These are phyloP conservation scores for Glycine latifolia DNA, from an alignment of 306 rosid genomes.

Conservation along the genomic window DNA sequence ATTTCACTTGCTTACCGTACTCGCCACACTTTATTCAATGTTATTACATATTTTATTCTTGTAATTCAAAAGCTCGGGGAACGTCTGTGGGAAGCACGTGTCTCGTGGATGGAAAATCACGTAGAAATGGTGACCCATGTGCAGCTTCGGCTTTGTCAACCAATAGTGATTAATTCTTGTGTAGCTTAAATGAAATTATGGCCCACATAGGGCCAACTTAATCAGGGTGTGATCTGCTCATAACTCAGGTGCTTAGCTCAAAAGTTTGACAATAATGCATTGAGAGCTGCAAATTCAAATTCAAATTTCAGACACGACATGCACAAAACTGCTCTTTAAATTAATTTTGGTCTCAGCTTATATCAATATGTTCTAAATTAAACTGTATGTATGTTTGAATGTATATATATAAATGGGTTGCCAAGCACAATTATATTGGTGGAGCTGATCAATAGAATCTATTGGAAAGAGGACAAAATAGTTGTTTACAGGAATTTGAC, in stretches of 20 bases:
- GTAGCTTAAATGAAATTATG: conserved; percentile 44
- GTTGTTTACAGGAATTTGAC: background rate
- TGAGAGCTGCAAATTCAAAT: conserved; percentile 41
- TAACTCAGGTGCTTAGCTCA: conserved; percentile 43
- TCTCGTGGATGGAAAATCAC: conserved; percentile 60
- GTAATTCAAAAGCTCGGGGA: conserved; percentile 43
- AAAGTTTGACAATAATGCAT: conserved; percentile 55
- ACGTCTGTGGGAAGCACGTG: conserved; percentile 65
- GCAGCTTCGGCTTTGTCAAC: conserved; percentile 40
- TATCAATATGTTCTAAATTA: too few species aligned
- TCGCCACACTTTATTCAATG: conserved; percentile 4
- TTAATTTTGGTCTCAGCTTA: too few species aligned
- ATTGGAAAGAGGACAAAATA: background rate
- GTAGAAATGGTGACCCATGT: conserved; percentile 69
- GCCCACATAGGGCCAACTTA: conserved; percentile 65
- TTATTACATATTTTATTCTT: too few species aligned
- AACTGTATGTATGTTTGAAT: too few species aligned
- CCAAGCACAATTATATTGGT: background rate
- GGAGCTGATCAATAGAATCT: background rate
- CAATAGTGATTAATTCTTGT: background rate
- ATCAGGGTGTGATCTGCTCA: conserved; percentile 39
- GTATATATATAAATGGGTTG: background rate
- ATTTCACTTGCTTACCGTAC: background rate
- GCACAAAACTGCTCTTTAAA: background rate
- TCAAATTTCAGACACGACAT: conserved; percentile 15